Evolutionary conservation across 768 basidiomycete genomes (phyloP), one percentile per base, ranked within the genome.

Genomic region (Amanita exitialis): DNA sequence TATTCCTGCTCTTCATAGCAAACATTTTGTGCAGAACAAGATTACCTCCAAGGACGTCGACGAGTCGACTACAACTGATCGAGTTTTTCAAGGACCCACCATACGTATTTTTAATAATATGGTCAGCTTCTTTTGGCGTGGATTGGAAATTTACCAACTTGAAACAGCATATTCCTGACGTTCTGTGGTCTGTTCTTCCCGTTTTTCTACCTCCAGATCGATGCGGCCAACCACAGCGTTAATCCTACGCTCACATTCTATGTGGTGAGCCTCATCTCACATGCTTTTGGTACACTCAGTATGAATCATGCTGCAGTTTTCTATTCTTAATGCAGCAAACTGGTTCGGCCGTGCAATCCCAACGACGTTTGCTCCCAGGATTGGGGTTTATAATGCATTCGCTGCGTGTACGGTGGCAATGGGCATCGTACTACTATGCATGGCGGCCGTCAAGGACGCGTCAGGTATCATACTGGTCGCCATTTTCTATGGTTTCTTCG

Each of bases 301-400:
- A 28, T 27, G 25, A 39, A 7, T 8, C 12, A 13, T 35, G 2
- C 43, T 47, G 10, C 41, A 80, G 74, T 53, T 82, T 15, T 67
- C 78, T 0, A 70, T 83, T 28, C 56, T 82, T 10, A 83, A 82
- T 51, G 79, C 69, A 3, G 68, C 72, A 15, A 71, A 70, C 45
- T 61, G 77, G 16, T 62, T 76, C 36, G 83, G 82, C 4, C 73
- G 82, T 32, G 57, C 74, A 2, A 54, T 79, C 9, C 70, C 77
- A 0, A 70, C 69, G 16, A 61, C 73, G 21, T 58, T 78, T 27
- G 71, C 69, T n/a, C 62, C 65, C 2, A 55, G 53, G 23, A 43
- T 72, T 53, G 78, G 81, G 1, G 65, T 73, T 7, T 66, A 72
- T 37, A 77, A 70, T 54, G 50, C 77, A 4, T 60, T 70, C 2